phyloP scores from a whole-genome alignment of 2,329 filamentous ascomycete genomes.

The Ophiosphaerella herpotricha region DNA sequence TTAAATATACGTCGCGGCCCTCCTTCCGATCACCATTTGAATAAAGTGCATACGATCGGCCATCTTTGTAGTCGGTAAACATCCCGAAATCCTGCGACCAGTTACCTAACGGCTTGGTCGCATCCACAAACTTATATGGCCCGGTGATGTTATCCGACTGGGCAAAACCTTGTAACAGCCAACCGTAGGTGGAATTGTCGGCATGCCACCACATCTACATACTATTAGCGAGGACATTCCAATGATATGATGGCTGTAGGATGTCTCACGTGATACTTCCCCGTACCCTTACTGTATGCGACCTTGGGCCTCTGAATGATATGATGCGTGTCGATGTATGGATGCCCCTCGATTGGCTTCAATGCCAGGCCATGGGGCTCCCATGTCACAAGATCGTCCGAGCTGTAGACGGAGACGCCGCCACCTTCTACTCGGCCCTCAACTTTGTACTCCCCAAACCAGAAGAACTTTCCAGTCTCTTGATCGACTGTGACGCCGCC shows the following conservation, averaged over 20 bases:
- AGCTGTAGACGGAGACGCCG: slow-evolving; percentile 63
- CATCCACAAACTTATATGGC: slow-evolving; percentile 60
- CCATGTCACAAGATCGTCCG: slow-evolving; percentile 65
- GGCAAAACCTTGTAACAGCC: slow-evolving; percentile 62
- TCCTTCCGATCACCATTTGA: slow-evolving; percentile 62
- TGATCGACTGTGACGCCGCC: slow-evolving; percentile 60
- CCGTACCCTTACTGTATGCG: slow-evolving; percentile 59
- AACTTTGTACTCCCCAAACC: slow-evolving; percentile 66
- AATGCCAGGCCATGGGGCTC: slow-evolving; percentile 61
- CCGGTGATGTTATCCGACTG: slow-evolving; percentile 58
- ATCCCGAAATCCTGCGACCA: slow-evolving; percentile 67
- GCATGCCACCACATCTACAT: slow-evolving; percentile 64
- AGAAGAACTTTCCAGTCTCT: slow-evolving; percentile 60
- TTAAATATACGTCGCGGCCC: slow-evolving; percentile 63
- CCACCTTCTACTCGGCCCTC: slow-evolving; percentile 64
- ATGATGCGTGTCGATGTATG: slow-evolving; percentile 59
- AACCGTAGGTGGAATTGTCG: slow-evolving; percentile 61
- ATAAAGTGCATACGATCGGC: slow-evolving; percentile 61
- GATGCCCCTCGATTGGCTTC: slow-evolving; percentile 58
- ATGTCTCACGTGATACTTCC: slow-evolving; percentile 59
- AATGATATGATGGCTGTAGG: neutral
- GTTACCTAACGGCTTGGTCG: slow-evolving; percentile 61
- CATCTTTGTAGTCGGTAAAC: slow-evolving; percentile 64
- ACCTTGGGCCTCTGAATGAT: slow-evolving; percentile 69
- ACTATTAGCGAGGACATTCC: neutral